phyloP scores from a whole-genome alignment of 31 red algal species.

The Porphyra umbilicalis region DNA sequence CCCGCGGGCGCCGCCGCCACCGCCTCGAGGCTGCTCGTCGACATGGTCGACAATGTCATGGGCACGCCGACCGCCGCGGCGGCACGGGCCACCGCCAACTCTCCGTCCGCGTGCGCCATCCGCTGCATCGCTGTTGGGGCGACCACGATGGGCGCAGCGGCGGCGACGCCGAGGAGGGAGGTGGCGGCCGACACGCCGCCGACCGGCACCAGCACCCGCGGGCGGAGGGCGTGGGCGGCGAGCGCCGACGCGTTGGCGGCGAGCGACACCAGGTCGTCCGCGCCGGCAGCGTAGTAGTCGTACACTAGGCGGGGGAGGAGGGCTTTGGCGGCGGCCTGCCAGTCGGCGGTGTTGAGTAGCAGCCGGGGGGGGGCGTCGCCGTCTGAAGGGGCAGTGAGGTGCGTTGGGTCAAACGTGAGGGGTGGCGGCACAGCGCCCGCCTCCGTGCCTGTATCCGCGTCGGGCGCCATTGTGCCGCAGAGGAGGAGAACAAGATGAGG shows the following conservation, averaged over 20 bases:
- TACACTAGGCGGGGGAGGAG: constrained; percentile 61
- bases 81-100: constrained; percentile 71
- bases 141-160: constrained; percentile 48
- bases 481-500: too few relatives aligned
- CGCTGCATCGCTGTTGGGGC: constrained; percentile 87
- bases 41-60: constrained; percentile 59
- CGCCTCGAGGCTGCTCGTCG: constrained; percentile 56
- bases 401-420: too few relatives aligned
- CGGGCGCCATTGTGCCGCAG: too few relatives aligned
- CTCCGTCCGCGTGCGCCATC: constrained; percentile 87
- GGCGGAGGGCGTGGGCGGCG: constrained; percentile 44
- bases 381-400: not conserved
- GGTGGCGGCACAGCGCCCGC: too few relatives aligned
- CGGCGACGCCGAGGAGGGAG: constrained; percentile 25
- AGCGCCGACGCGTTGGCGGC: constrained; percentile 59
- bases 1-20: constrained; percentile 28
- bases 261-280: constrained; percentile 66
- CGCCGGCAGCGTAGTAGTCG: constrained; percentile 70
- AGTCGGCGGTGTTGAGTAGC: constrained; percentile 28
- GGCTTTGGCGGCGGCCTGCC: constrained; percentile 30
- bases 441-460: too few relatives aligned
- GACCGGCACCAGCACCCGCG: constrained; percentile 53
- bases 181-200: constrained; percentile 18
- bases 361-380: not conserved
- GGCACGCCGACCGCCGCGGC: constrained; percentile 17